phyloP scores from a whole-genome alignment of 805 yeast genomes.

The Candida lessepsii region DNA sequence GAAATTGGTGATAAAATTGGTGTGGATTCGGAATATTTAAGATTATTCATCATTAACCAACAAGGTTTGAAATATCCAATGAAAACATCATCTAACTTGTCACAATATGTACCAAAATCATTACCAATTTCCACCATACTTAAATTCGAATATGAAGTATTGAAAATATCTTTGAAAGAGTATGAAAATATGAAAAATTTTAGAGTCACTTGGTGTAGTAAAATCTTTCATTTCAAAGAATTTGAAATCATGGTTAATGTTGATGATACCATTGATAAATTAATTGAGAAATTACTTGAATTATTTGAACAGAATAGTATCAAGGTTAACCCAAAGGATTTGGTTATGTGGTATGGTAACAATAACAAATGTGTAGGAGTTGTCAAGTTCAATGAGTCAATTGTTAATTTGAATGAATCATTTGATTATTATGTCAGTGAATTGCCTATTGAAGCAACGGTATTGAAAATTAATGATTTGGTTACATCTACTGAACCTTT shows the following conservation, averaged over 20 bases:
- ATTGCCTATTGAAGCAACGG: constrained; percentile 43
- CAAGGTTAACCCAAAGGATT: constrained; percentile 43
- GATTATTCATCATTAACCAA: constrained; percentile 61
- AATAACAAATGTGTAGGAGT: constrained; percentile 39
- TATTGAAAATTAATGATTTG: constrained; percentile 36
- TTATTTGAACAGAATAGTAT: constrained; percentile 45
- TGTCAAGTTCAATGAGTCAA: constrained; percentile 33
- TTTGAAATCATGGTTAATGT: constrained; percentile 70
- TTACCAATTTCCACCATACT: constrained; percentile 45
- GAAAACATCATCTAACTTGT: constrained; percentile 31
- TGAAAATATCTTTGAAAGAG: constrained; percentile 72
- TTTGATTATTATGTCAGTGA: constrained; percentile 40
- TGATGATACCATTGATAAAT: constrained; percentile 50
- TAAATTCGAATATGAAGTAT: constrained; percentile 67
- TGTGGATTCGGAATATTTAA: constrained; percentile 58
- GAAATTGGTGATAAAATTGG: constrained; percentile 55
- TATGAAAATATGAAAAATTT: constrained; percentile 72
- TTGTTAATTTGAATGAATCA: constrained; percentile 34
- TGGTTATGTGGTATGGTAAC: constrained; percentile 58
- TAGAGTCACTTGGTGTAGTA: constrained; percentile 68
- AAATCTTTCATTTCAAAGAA: constrained; percentile 64
- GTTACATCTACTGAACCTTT: constrained; percentile 19
- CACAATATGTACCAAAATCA: constrained; percentile 41
- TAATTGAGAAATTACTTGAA: constrained; percentile 54
- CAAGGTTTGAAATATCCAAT: constrained; percentile 57